Conservation (phyloP, 2,329 filamentous ascomycete species). For the Ceratocystis cacaofunesta region DNA sequence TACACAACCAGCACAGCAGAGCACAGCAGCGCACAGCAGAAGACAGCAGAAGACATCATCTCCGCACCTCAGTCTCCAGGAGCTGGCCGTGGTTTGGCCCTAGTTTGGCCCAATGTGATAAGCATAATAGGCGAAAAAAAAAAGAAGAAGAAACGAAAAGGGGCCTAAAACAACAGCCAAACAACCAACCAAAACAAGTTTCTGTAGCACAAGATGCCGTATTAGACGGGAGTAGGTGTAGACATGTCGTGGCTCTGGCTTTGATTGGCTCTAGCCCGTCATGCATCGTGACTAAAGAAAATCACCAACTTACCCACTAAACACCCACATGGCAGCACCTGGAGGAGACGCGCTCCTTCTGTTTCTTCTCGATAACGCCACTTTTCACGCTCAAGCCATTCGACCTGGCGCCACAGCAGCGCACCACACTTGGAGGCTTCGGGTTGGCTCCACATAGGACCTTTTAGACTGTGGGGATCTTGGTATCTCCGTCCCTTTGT, state of each 20-base stretch:
- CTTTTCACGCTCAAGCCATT: no score
- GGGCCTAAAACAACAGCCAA: no score
- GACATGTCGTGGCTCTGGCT: background rate
- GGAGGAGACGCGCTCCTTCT: background rate
- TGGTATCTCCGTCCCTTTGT: no score
- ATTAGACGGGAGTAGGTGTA: background rate
- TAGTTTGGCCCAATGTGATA: background rate
- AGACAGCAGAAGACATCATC: background rate
- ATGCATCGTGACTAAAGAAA: background rate
- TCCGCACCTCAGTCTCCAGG: background rate
- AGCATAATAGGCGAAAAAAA: background rate
- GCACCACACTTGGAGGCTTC: no score
- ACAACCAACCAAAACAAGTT: background rate
- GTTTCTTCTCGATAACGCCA: background rate
- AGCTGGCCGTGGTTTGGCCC: background rate
- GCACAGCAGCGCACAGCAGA: background rate
- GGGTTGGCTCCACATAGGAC: no score
- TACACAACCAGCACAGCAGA: background rate
- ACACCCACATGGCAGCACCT: background rate
- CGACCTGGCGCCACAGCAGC: no score
- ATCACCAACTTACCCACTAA: background rate
- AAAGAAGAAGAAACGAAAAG: background rate
- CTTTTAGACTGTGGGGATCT: no score
- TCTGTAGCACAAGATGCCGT: background rate
- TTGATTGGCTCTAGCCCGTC: background rate